Evolutionary conservation across 768 basidiomycete species (phyloP).

Genomic region (Cystofilobasidium ferigula): DNA sequence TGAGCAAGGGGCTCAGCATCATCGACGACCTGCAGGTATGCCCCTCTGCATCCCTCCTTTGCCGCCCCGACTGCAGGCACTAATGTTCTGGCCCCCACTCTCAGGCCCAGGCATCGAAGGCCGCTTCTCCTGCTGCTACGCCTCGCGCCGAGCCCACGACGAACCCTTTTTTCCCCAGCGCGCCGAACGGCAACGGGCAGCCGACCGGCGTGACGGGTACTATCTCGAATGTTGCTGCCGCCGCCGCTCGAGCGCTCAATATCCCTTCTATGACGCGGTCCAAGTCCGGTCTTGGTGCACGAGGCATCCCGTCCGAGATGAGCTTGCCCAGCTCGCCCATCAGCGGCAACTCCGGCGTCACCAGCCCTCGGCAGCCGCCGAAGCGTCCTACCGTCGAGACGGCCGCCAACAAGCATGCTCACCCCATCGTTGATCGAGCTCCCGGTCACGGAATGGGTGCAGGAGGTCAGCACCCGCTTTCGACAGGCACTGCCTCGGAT

Average conservation of each 20-base stretch:
- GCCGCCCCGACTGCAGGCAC: too few species aligned
- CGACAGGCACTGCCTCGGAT: background rate
- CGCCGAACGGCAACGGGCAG: background rate
- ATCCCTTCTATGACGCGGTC: background rate
- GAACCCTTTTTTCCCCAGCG: conserved; percentile 22
- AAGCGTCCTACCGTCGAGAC: background rate
- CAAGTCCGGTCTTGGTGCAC: conserved; percentile 1
- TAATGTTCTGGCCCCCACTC: background rate
- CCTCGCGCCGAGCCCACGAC: conserved; percentile 1
- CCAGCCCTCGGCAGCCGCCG: background rate
- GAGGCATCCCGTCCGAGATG: conserved; percentile 21
- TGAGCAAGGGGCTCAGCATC: conserved; percentile 20
- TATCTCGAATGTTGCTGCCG: background rate
- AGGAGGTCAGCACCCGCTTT: background rate
- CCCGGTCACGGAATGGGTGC: background rate
- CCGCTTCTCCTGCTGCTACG: conserved; percentile 1
- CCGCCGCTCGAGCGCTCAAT: conserved; percentile 15
- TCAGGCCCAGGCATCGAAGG: background rate
- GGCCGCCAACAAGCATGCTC: background rate
- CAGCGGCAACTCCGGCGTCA: background rate
- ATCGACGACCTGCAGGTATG: conserved; percentile 25
- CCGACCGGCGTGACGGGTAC: background rate
- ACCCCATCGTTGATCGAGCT: background rate
- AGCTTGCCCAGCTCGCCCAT: conserved; percentile 9
- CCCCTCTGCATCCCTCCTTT: background rate